Conservation (phyloP, 805 yeast species). For the Blastobotrys mokoenaii region DNA sequence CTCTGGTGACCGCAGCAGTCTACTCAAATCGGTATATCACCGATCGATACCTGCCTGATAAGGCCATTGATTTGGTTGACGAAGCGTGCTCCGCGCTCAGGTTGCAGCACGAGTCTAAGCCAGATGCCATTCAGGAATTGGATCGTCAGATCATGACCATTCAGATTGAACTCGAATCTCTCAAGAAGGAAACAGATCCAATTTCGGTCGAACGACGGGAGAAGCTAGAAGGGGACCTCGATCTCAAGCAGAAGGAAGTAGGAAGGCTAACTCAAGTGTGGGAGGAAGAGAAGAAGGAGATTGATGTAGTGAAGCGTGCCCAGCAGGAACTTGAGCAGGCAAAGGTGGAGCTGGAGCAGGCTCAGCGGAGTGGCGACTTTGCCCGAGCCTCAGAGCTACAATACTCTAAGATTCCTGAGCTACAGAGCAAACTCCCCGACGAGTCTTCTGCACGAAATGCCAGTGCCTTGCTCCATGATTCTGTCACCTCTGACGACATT, state of each 20-base stretch:
- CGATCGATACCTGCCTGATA: conserved; percentile 87
- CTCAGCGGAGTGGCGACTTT: conserved; percentile 78
- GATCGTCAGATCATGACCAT: conserved; percentile 89
- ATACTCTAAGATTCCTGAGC: conserved; percentile 75
- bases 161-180: conserved; percentile 88
- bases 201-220: conserved; percentile 69
- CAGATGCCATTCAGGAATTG: conserved; percentile 83
- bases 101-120: conserved; percentile 93
- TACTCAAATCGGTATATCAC: conserved; percentile 85
- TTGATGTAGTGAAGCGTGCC: conserved; percentile 69
- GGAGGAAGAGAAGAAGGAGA: conserved; percentile 72
- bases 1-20: conserved; percentile 88
- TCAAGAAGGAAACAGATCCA: conserved; percentile 86
- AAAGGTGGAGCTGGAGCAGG: conserved; percentile 69
- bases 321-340: conserved; percentile 82
- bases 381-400: conserved; percentile 84
- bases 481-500: conserved; percentile 90
- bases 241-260: conserved; percentile 54
- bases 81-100: conserved; percentile 95
- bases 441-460: conserved; percentile 42
- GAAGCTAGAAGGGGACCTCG: conserved; percentile 63
- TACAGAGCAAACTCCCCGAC: conserved; percentile 53
- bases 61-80: conserved; percentile 93
- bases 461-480: conserved; percentile 60
- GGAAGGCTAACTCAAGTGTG: conserved; percentile 69